These are phyloP conservation scores for Phalaenopsis hybrid DNA, from an alignment of 116 monocot genomes.

Conservation along the genomic window DNA sequence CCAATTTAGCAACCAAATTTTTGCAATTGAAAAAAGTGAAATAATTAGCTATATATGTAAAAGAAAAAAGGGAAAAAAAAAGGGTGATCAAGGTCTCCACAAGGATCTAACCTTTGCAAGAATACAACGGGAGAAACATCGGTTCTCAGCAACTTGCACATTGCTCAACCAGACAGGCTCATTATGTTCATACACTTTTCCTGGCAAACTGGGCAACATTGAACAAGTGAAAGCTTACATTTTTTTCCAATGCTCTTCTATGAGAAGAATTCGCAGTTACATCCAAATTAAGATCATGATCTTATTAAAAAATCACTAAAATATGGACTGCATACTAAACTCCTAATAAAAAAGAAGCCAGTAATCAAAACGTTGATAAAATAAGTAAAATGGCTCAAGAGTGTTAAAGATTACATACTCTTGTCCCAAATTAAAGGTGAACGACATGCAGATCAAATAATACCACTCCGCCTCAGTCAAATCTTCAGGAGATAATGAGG, in stretches of 20 bases:
- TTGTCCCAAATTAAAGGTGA: slow-evolving; percentile 40
- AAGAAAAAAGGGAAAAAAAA: neutral
- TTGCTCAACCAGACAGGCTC: slow-evolving; percentile 63
- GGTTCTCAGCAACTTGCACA: slow-evolving; percentile 61
- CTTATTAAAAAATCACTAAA: neutral
- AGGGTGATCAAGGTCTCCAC: neutral
- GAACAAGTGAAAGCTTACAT: neutral
- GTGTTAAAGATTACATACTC: slow-evolving; percentile 24
- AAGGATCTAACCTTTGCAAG: slow-evolving; percentile 66
- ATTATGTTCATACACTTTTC: slow-evolving; percentile 51
- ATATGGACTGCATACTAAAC: neutral
- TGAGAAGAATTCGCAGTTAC: neutral
- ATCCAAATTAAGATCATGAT: neutral
- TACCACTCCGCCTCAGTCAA: slow-evolving; percentile 60
- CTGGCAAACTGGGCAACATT: slow-evolving; percentile 44
- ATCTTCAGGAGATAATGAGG: slow-evolving; percentile 66
- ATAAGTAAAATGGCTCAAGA: neutral
- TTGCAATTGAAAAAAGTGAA: slow-evolving; percentile 2
- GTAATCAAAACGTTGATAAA: neutral
- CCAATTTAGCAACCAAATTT: neutral
- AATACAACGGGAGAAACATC: slow-evolving; percentile 63
- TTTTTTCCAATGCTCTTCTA: neutral
- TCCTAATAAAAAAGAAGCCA: neutral
- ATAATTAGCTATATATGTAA: slow-evolving; percentile 18
- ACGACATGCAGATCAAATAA: slow-evolving; percentile 75